Conservation (phyloP, 768 basidiomycete genomes). For the Grammothele lineata region DNA sequence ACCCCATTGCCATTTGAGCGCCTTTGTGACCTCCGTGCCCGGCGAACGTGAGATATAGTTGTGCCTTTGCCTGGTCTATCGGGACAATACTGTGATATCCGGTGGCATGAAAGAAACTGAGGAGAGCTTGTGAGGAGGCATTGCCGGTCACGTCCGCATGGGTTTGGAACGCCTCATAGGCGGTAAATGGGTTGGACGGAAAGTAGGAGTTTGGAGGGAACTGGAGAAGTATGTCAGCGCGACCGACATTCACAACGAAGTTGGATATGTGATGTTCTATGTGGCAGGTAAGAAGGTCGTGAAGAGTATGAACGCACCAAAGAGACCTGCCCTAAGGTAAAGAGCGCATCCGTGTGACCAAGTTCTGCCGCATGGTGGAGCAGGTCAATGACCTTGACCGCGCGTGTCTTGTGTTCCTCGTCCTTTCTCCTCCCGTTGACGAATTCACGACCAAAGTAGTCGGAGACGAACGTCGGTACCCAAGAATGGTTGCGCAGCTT, state of each 20-base stretch:
- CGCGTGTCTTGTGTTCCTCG: slow-evolving; percentile 65
- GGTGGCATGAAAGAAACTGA: slow-evolving; percentile 87
- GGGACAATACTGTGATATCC: slow-evolving; percentile 67
- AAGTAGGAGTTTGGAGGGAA: slow-evolving; percentile 74
- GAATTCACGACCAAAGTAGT: slow-evolving; percentile 37
- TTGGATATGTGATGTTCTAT: background rate
- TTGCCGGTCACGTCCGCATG: slow-evolving; percentile 76
- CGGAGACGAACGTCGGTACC: slow-evolving; percentile 40
- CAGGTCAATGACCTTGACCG: slow-evolving; percentile 78
- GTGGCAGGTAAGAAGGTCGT: background rate
- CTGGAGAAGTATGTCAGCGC: slow-evolving; percentile 29
- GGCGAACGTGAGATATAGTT: slow-evolving; percentile 92
- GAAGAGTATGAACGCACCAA: slow-evolving; percentile 42
- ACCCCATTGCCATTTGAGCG: slow-evolving; percentile 90
- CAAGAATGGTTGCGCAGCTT: slow-evolving; percentile 62
- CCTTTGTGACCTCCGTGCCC: slow-evolving; percentile 84
- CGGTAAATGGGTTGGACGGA: slow-evolving; percentile 52
- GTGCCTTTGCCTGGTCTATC: slow-evolving; percentile 74
- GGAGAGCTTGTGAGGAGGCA: slow-evolving; percentile 77
- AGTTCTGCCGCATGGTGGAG: slow-evolving; percentile 78
- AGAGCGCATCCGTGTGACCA: slow-evolving; percentile 72
- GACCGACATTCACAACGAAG: background rate
- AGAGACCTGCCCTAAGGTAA: slow-evolving; percentile 60
- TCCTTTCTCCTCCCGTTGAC: slow-evolving; percentile 45
- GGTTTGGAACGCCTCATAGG: slow-evolving; percentile 55